Percentiles rank a stretch among this genome's conserved stretches.
These are phyloP conservation scores for Mixia osmundae DNA, from an alignment of 1,284 basidiomycete genomes.

Conservation along the genomic window DNA sequence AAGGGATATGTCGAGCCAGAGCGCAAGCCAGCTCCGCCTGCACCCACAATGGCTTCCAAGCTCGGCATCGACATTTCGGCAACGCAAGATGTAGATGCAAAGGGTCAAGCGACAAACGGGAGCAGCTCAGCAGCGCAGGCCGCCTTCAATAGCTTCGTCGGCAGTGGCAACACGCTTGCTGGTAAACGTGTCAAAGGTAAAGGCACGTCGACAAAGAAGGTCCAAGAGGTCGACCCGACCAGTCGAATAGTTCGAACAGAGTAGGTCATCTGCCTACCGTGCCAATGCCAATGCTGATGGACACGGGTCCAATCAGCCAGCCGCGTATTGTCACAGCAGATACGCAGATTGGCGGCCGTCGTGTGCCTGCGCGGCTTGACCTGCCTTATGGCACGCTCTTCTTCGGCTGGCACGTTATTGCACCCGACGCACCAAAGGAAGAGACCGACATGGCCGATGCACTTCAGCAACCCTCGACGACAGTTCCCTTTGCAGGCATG, in stretches of 20 bases:
- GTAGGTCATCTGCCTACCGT: constrained; percentile 29
- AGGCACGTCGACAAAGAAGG: constrained; percentile 55
- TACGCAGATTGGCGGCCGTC: constrained; percentile 40
- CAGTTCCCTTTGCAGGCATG: constrained; percentile 7
- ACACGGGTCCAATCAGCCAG: constrained; percentile 40
- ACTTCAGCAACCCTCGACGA: too few relatives aligned
- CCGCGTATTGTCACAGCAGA: constrained; percentile 65
- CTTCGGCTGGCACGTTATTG: constrained; percentile 42
- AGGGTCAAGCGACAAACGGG: constrained; percentile 3
- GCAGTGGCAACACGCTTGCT: constrained; percentile 62
- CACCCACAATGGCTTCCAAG: constrained; percentile 87
- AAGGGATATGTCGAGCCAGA: constrained; percentile 65
- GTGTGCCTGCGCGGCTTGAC: constrained; percentile 70
- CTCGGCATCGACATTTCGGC: constrained; percentile 57
- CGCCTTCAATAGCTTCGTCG: constrained; percentile 77
- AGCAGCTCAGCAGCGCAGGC: too few relatives aligned
- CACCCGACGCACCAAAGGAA: constrained; percentile 1
- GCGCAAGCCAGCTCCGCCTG: constrained; percentile 43
- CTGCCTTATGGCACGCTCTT: constrained; percentile 82
- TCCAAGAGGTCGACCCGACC: constrained; percentile 47
- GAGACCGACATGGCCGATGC: background rate
- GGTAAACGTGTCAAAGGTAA: constrained; percentile 81
- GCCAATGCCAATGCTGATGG: constrained; percentile 1
- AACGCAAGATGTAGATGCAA: constrained; percentile 20
- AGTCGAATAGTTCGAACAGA: constrained; percentile 74